A percentile compares a stretch with the other conserved stretches of the same genome.
These are phyloP conservation scores for Xylaria bambusicola DNA, from an alignment of 495 filamentous ascomycete species.

Conservation along the genomic window DNA sequence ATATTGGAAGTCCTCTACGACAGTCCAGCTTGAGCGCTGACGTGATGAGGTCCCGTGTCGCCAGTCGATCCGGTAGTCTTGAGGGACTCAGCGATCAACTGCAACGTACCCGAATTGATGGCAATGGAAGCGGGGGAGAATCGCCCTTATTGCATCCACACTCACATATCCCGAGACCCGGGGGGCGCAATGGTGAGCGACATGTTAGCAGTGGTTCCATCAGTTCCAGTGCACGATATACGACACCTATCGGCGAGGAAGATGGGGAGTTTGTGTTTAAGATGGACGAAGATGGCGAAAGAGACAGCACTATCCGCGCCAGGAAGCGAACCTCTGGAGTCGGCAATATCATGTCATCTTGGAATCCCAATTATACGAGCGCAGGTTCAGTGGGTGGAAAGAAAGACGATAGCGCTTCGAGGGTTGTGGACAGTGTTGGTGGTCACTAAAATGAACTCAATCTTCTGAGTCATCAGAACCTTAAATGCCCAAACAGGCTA, in stretches of 20 bases:
- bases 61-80: conserved; percentile 39
- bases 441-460: conserved; percentile 26
- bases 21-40: conserved; percentile 79
- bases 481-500: neutral
- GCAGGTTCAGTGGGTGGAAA: conserved; percentile 35
- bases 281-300: conserved; percentile 75
- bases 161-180: conserved; percentile 30
- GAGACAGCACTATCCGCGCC: conserved; percentile 43
- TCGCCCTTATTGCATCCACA: conserved; percentile 45
- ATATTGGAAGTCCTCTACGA: conserved; percentile 91
- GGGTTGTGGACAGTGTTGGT: conserved; percentile 31
- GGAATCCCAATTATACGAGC: conserved; percentile 42
- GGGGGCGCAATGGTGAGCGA: conserved; percentile 44
- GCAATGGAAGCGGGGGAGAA: conserved; percentile 39
- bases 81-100: conserved; percentile 71
- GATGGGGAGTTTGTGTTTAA: conserved; percentile 75
- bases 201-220: conserved; percentile 56
- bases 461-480: neutral
- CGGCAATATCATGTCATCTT: conserved; percentile 33
- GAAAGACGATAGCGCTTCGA: conserved; percentile 30
- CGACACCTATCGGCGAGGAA: conserved; percentile 74
- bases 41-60: conserved; percentile 46
- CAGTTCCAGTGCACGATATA: conserved; percentile 55
- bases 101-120: conserved; percentile 52
- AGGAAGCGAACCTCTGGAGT: conserved; percentile 46